Evolutionary conservation across 108 stramenopile species (phyloP).

Genomic region (Ochromonas danica): DNA sequence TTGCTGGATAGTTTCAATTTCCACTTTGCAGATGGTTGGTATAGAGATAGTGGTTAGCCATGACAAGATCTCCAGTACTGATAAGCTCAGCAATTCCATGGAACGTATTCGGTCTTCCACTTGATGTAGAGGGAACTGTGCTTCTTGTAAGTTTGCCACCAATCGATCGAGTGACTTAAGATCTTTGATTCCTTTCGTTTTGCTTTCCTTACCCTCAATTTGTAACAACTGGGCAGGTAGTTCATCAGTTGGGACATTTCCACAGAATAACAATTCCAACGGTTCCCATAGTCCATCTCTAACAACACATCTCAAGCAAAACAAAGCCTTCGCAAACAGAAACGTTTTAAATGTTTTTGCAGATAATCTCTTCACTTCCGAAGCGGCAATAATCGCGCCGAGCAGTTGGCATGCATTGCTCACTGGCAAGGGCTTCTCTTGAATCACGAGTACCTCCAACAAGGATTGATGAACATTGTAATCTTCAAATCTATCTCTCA

Average conservation of each 20-base stretch:
- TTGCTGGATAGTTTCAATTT: neutral
- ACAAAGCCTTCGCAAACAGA: neutral
- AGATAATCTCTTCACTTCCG: too few relatives aligned
- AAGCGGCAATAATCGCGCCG: too few relatives aligned
- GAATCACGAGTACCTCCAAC: too few relatives aligned
- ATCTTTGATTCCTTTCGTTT: too few relatives aligned
- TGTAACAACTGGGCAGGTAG: neutral
- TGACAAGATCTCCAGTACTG: neutral
- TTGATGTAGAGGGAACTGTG: too few relatives aligned
- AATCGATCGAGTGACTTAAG: neutral
- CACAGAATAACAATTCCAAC: neutral
- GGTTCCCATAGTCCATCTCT: neutral
- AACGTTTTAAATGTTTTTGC: neutral
- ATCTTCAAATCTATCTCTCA: too few relatives aligned
- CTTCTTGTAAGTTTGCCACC: neutral
- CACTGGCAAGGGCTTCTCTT: too few relatives aligned
- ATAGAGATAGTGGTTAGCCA: too few relatives aligned
- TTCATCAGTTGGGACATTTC: neutral
- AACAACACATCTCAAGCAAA: neutral
- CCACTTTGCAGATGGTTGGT: too few relatives aligned
- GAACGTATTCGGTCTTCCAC: neutral
- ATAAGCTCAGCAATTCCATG: neutral
- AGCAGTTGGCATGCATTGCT: too few relatives aligned
- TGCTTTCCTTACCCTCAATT: neutral
- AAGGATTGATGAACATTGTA: too few relatives aligned